Evolutionary conservation across 768 basidiomycete species (phyloP).

Genomic region (Boletus sensibilis): DNA sequence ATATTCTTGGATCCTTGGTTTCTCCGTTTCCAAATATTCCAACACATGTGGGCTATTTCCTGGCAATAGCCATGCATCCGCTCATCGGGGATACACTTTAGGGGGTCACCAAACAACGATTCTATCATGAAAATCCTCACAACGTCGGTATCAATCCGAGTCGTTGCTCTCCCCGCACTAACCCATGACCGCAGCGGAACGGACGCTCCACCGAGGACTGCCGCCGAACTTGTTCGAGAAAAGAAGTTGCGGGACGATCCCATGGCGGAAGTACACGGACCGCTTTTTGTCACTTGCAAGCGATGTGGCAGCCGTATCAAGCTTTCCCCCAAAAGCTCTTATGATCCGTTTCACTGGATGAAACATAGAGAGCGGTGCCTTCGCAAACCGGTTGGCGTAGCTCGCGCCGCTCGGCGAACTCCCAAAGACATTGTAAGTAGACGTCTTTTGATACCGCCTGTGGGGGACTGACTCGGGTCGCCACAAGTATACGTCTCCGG

Average conservation of each 20-base stretch:
- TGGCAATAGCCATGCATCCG: slow-evolving; percentile 7
- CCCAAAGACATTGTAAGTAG: slow-evolving; percentile 27
- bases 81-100: slow-evolving; percentile 24
- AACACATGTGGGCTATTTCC: slow-evolving; percentile 24
- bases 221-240: slow-evolving; percentile 50
- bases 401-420: slow-evolving; percentile 14
- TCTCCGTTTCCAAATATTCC: neutral
- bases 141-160: slow-evolving; percentile 17
- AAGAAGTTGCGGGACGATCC: slow-evolving; percentile 52
- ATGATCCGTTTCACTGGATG: slow-evolving; percentile 66
- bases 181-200: slow-evolving; percentile 20
- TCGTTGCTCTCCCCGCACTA: slow-evolving; percentile 2
- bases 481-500: slow-evolving; percentile 18
- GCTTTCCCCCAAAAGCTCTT: slow-evolving; percentile 64
- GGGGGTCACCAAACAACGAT: slow-evolving; percentile 27
- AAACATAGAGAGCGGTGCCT: slow-evolving; percentile 62
- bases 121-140: slow-evolving; percentile 21
- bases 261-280: slow-evolving; percentile 50
- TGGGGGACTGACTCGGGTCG: slow-evolving; percentile 2
- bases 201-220: slow-evolving; percentile 34
- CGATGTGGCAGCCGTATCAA: slow-evolving; percentile 59
- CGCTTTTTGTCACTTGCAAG: slow-evolving; percentile 52
- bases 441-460: neutral
- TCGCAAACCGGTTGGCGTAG: slow-evolving; percentile 38
- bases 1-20: neutral